Evolutionary conservation across 2,329 filamentous ascomycete genomes (phyloP).

Genomic region (Penicillium sp.): DNA sequence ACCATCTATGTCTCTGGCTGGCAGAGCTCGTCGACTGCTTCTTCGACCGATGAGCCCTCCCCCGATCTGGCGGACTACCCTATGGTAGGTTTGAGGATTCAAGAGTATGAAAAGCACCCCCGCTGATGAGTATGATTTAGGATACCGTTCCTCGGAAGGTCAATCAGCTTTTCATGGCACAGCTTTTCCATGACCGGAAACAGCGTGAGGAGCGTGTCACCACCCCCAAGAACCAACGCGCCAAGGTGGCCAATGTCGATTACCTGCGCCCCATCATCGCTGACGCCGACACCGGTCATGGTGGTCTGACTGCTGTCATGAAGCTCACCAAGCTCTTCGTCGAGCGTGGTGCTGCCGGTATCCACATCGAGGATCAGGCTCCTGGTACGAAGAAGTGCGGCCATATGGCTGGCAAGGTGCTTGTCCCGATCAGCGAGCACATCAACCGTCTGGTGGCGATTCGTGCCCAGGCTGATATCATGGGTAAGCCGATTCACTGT

Average conservation of each 20-base stretch:
- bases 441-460: conserved; percentile 97
- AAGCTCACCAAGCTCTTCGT: conserved; percentile 98
- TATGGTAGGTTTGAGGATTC: conserved; percentile 53
- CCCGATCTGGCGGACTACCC: conserved; percentile 98
- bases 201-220: conserved; percentile 90
- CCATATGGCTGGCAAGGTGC: conserved; percentile 97
- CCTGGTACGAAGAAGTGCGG: conserved; percentile 99
- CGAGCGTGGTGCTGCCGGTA: conserved; percentile 92
- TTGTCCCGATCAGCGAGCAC: conserved; percentile 95
- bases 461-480: conserved; percentile 95
- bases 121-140: conserved; percentile 43
- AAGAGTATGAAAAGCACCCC: background rate
- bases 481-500: conserved; percentile 56
- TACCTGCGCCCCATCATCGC: conserved; percentile 94
- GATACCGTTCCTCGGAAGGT: conserved; percentile 99
- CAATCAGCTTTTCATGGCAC: conserved; percentile 92
- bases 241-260: conserved; percentile 72
- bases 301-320: conserved; percentile 97
- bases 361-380: conserved; percentile 98
- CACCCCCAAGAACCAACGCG: conserved; percentile 65
- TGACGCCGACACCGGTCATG: conserved; percentile 95
- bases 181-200: conserved; percentile 99
- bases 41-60: conserved; percentile 88
- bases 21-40: conserved; percentile 97
- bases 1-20: conserved; percentile 98